Base-by-base conservation (phyloP, 495 filamentous ascomycete genomes). In the Penicillium desertorum region DNA sequence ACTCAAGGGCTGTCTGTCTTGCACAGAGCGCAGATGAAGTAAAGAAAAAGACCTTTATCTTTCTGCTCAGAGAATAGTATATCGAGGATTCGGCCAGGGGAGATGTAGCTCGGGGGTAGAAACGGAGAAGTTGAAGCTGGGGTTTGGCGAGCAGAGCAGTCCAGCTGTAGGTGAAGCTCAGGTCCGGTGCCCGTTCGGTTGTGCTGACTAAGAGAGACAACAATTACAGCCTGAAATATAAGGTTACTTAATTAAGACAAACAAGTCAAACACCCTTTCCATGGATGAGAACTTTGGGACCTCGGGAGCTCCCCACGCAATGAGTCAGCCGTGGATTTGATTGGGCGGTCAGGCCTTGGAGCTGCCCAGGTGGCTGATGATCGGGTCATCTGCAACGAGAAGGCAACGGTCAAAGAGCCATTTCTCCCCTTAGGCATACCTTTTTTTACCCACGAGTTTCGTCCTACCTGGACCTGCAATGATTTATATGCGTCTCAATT, bases 271-370 rank as follows among this genome's bases (percentile, higher is more conserved):
- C 45, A 9, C 1, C 36, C 16, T 17, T 12, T 30, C 27, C 51
- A 53, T 32, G 51, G 54, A 34, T 27, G 27, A 44, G 30, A 32
- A 32, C 30, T 32, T 32, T 11, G 30, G 11, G 11, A 32, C 30
- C 12, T 32, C 30, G 30, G 11, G 11, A 67, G 64, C 64, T 64
- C 53, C 50, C 62, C 62, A 47, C 42, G 2, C 5, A 43, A 55
- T 60, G 45, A 60, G 52, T 62, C 59, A 61, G 17, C 44, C 9
- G 17, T 53, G 9, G 6, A 30, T 47, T 5, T 46, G 16, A 55
- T 55, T 55, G 53, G 53, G 23, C 45, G 20, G n/a, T n/a, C 20
- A 32, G 50, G 36, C 54, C 30, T 14, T 34, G 30, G 30, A 34
- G 30, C 30, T 34, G 30, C 30, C 11, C 4, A 12, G 30, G 11